Conservation (phyloP, 257 asterid genomes). For the Mitragyna speciosa region DNA sequence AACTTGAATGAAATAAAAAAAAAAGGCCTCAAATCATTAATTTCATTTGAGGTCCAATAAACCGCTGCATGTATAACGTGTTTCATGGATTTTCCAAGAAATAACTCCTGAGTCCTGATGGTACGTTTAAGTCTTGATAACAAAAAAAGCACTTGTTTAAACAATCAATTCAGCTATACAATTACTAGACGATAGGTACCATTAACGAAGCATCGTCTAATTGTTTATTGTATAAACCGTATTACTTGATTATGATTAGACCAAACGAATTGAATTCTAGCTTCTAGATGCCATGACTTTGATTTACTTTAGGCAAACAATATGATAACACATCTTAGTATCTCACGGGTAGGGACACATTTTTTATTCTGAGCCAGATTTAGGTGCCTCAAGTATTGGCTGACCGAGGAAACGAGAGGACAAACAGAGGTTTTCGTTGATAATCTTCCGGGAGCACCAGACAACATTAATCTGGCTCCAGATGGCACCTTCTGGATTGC, state of each 20-base stretch:
- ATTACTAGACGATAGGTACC: background rate
- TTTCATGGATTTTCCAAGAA: background rate
- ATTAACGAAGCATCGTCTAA: background rate
- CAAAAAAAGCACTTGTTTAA: conserved; percentile 9
- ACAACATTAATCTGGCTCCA: conserved; percentile 71
- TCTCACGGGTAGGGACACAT: background rate
- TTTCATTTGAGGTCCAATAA: background rate
- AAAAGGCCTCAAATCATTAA: too few species aligned
- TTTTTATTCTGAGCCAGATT: conserved; percentile 33
- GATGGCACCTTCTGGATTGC: conserved; percentile 84
- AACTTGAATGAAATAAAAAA: background rate
- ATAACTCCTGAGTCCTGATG: too few species aligned
- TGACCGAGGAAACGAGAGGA: conserved; percentile 48
- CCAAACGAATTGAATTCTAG: background rate
- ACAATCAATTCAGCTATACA: background rate
- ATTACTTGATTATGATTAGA: background rate
- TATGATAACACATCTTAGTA: background rate
- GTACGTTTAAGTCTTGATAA: too few species aligned
- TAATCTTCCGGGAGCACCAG: conserved; percentile 61
- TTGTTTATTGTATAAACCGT: background rate
- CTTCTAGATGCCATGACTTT: background rate
- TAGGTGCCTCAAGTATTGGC: conserved; percentile 70
- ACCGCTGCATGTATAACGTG: background rate
- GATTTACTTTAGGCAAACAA: background rate
- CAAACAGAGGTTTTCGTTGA: conserved; percentile 52